Base-by-base conservation (phyloP, 331 rosid species). In the Quercus tomentella region DNA sequence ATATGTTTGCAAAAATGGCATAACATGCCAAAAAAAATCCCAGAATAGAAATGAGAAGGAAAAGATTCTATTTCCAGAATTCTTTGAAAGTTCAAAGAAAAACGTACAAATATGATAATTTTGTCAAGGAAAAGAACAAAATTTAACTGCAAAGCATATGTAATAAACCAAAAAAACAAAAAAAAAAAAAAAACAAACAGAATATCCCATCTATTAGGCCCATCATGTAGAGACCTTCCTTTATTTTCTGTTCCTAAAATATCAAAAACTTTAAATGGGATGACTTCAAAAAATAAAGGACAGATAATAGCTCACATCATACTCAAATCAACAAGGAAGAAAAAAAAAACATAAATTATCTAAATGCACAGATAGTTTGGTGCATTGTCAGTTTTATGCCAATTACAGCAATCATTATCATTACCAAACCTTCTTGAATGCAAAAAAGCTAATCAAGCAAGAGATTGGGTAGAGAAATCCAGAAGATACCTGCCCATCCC, bases 391-490 rank as follows among this genome's bases (percentile, higher is more conserved):
- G 21, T 56, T 58, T 25, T 72, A 31, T 43, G 54, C 25, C 58
- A 85, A 72, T 43, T 70, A 54, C 33, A 66, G 54, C 67, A 25
- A 79, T 76, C 68, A 84, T 70, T 75, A 62, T 54, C 69, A 76
- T 57, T 78, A 80, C 43, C 91, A 69, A 79, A 94, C 98, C 97
- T 94, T 94, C 87, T 94, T 97, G 25, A 89, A 87, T 72, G 89
- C 97, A 45, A 91, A 87, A 84, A 89, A 89, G 89, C 97, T 94
- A 79, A 94, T 94, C 84, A 94, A 80, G 77, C 93, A 94, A 74
- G 98, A 94, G 72, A 92, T 77, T 80, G 97, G 98, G 86, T 89
- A 92, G 81, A 94, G 97, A 84, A 94, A 94, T 83, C 98, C 87
- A 94, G 70, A 52, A 94, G 90, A 85, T 94, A 94, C 89, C 98